phyloP scores from a whole-genome alignment of 257 asterid species.

The Primulina eburnea region DNA sequence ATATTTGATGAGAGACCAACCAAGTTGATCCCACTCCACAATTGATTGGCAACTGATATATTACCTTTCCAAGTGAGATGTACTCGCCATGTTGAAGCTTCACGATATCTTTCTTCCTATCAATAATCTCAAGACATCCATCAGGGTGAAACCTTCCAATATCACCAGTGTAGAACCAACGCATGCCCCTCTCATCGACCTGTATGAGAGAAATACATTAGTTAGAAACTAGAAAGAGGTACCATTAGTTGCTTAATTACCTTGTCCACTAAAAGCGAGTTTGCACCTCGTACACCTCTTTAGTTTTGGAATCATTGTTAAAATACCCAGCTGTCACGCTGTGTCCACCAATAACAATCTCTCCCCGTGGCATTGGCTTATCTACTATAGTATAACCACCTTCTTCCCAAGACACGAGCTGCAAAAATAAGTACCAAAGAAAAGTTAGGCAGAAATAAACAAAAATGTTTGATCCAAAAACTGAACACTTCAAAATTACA shows the following conservation, averaged over 20 bases:
- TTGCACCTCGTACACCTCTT: constrained; percentile 66
- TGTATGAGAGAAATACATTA: constrained; percentile 28
- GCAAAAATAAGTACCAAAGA: constrained; percentile 34
- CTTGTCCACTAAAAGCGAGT: constrained; percentile 18
- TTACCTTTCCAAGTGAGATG: constrained; percentile 88
- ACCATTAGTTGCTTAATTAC: constrained; percentile 15
- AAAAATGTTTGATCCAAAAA: not conserved
- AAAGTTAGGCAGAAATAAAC: constrained; percentile 9
- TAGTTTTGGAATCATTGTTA: constrained; percentile 72
- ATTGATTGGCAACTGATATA: not conserved
- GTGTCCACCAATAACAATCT: constrained; percentile 79
- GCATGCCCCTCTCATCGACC: constrained; percentile 87
- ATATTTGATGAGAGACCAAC: not conserved
- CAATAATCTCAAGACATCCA: constrained; percentile 90
- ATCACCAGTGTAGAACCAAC: constrained; percentile 94
- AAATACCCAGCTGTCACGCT: constrained; percentile 89
- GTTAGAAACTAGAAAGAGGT: constrained; percentile 2
- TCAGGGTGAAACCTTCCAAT: constrained; percentile 84
- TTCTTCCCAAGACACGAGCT: constrained; percentile 95
- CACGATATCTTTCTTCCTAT: constrained; percentile 87
- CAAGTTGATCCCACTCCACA: not conserved
- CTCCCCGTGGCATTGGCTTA: constrained; percentile 95
- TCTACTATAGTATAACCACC: constrained; percentile 74
- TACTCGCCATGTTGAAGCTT: constrained; percentile 97
- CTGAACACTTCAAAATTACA: constrained; percentile 10